These are phyloP conservation scores for Xylaria sp. DNA, from an alignment of 2,329 filamentous ascomycete genomes.

Conservation along the genomic window DNA sequence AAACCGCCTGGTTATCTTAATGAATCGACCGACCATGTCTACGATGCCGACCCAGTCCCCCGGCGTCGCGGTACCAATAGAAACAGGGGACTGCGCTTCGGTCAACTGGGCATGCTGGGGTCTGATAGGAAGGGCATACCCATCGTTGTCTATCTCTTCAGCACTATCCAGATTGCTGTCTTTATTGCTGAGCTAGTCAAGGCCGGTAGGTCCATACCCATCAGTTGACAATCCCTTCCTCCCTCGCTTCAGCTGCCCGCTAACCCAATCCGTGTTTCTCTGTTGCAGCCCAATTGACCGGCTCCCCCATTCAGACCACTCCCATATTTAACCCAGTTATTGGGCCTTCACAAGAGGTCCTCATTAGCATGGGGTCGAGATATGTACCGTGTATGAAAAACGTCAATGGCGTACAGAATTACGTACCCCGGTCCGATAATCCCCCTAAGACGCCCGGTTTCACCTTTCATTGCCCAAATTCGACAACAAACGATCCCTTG, in stretches of 20 bases:
- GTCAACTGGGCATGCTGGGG: constrained; percentile 65
- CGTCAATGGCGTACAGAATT: constrained; percentile 66
- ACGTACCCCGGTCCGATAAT: constrained; percentile 17
- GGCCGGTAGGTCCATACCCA: constrained; percentile 67
- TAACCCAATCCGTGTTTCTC: constrained; percentile 17
- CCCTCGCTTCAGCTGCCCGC: background rate
- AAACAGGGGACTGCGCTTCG: constrained; percentile 57
- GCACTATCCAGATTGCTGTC: constrained; percentile 76
- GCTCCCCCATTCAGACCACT: constrained; percentile 76
- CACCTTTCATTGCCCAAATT: constrained; percentile 81
- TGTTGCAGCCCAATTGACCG: constrained; percentile 73
- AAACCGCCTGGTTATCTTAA: constrained; percentile 33
- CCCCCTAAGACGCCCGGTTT: constrained; percentile 46
- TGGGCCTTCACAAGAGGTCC: constrained; percentile 84
- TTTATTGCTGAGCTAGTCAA: constrained; percentile 89
- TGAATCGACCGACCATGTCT: constrained; percentile 63
- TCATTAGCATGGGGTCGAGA: constrained; percentile 96
- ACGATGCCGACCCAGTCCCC: constrained; percentile 55
- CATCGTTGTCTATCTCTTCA: constrained; percentile 83
- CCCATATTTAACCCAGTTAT: constrained; percentile 97
- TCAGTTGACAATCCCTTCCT: background rate
- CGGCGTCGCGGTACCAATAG: constrained; percentile 43
- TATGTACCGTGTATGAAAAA: constrained; percentile 96
- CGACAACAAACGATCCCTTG: constrained; percentile 63
- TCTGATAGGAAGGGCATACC: constrained; percentile 65